Evolutionary conservation across 306 rosid genomes (phyloP), one percentile per base, ranked within the genome.

Genomic region (Boehmeria nivea): DNA sequence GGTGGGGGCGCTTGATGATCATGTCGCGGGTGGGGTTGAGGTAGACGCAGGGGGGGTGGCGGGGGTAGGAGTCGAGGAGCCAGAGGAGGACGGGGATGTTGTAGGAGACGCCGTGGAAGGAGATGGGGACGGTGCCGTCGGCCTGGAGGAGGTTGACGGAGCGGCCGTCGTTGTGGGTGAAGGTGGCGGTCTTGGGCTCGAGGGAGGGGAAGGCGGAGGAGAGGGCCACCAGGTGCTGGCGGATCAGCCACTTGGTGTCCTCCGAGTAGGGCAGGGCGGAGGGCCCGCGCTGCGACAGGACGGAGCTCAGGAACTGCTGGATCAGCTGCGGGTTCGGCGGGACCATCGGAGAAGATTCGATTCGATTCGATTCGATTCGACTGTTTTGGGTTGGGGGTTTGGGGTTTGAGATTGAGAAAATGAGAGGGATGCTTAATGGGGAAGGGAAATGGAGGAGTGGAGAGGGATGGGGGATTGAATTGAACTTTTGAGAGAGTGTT

Each of bases 221-320:
- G 44, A 93, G 87, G 3, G 87, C 6, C 0, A 93, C 66, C 0
- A 93, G 77, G 50, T 93, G 99, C 52, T 88, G 93, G 4, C 99
- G 96, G 81, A 93, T 87, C 4, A 75, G 78, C 96, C 99, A 87
- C 59, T 93, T 93, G 1, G 87, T 72, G 45, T 93, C 96, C 40
- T 87, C 95, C 0, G 86, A 43, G 53, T 93, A 93, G 0, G 99
- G 99, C 0, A 91, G 87, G 5, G 96, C 85, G 0, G 96, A 69
- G 19, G 98, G 99, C 21, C 99, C 99, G 8, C 96, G 94, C 38
- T 87, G 99, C 1, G 99, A 93, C 23, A 93, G 91, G n/a, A 93
- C 86, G n/a, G 88, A 77, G 83, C 81, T 93, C 8, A 93, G 71
- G 70, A 93, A 93, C 38, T 85, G 89, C 10, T 61, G 89, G 44